These are phyloP conservation scores for Diaporthe aspalathi DNA, from an alignment of 2,329 filamentous ascomycete genomes.

Conservation along the genomic window DNA sequence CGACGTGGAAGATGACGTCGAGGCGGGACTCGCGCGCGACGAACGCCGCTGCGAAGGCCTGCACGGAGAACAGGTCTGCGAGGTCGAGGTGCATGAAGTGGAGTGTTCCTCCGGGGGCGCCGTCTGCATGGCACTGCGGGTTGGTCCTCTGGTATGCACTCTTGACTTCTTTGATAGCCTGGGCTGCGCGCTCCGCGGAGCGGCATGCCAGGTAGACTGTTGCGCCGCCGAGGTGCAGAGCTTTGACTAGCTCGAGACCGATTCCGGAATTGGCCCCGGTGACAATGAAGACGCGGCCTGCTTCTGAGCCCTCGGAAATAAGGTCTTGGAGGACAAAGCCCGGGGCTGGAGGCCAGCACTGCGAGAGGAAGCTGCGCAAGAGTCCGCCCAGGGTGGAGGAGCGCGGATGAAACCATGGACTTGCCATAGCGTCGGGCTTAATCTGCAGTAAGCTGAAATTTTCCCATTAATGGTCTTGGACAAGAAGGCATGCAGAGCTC, in stretches of 20 bases:
- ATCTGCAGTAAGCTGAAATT: no score
- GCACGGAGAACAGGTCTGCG: neutral
- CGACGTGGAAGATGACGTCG: neutral
- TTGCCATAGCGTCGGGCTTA: no score
- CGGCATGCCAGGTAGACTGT: neutral
- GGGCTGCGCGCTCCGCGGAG: neutral
- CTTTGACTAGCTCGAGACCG: neutral
- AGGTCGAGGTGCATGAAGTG: neutral
- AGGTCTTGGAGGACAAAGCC: constrained; percentile 44
- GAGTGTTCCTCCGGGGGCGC: neutral
- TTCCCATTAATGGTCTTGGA: no score
- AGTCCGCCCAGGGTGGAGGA: no score
- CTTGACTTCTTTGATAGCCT: neutral
- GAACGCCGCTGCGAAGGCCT: neutral
- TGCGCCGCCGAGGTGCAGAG: neutral
- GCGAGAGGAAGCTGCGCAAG: no score
- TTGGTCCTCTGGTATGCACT: neutral
- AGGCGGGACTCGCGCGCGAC: neutral
- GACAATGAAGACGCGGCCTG: constrained; percentile 43
- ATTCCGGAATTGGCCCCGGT: constrained; percentile 52
- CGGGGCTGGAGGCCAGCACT: no score
- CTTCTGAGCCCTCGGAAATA: constrained; percentile 46
- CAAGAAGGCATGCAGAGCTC: no score
- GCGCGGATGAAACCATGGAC: no score
- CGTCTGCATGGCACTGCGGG: no score